phyloP scores from a whole-genome alignment of 306 rosid genomes.

The Prunus campanulata region DNA sequence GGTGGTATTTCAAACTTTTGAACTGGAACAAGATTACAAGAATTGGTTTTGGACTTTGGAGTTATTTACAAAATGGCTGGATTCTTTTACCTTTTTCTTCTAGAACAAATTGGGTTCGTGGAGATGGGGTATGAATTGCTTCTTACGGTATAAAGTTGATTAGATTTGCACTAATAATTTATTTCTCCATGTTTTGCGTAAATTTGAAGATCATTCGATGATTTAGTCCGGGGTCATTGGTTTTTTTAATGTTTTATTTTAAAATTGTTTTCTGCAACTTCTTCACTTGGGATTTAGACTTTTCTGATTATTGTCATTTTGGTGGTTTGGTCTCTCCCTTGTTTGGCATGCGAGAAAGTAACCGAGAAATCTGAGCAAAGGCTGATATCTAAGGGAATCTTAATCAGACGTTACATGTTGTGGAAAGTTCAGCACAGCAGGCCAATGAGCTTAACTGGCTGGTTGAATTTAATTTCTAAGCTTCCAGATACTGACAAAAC shows the following conservation, averaged over 20 bases:
- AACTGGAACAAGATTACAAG: not conserved
- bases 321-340: not conserved
- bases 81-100: not conserved
- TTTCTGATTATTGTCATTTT: not conserved
- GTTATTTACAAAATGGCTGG: not conserved
- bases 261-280: no score
- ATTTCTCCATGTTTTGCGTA: constrained; percentile 9
- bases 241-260: not conserved
- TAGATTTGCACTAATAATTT: constrained; percentile 6
- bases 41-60: not conserved
- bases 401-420: not conserved
- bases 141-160: not conserved
- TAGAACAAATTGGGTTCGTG: not conserved
- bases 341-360: constrained; percentile 11
- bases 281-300: not conserved
- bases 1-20: not conserved
- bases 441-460: constrained; percentile 9
- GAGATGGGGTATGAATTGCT: not conserved
- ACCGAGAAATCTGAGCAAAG: not conserved
- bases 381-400: not conserved
- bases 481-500: not conserved
- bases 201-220: constrained; percentile 4
- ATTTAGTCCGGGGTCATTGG: not conserved
- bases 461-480: not conserved
- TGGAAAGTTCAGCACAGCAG: not conserved